phyloP scores from a whole-genome alignment of 176 grass and related monocot species.

The Avena atlantica region DNA sequence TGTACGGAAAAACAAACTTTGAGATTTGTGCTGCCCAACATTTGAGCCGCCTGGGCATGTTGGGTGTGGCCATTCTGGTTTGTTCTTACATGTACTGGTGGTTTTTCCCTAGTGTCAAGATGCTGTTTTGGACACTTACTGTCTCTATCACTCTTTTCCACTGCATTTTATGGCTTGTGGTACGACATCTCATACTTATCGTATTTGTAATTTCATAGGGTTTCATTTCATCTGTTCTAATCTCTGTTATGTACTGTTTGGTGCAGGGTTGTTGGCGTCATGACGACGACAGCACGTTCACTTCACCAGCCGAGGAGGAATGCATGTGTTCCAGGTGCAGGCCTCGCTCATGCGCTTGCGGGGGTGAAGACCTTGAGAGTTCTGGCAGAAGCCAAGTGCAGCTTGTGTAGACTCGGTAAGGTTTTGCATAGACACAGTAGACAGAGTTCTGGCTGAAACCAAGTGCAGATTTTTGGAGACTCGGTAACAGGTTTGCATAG shows the following conservation, averaged over 20 bases:
- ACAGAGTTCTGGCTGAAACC: no score
- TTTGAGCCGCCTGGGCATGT: not conserved
- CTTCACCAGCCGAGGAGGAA: not conserved
- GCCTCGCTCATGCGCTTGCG: not conserved
- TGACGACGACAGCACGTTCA: not conserved
- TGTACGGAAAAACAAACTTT: not conserved
- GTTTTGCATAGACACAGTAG: not conserved
- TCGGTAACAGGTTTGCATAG: not conserved
- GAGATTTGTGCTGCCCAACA: not conserved
- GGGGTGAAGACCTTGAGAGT: not conserved
- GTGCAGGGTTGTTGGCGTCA: not conserved
- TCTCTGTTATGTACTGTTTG: not conserved
- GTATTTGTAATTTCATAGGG: not conserved
- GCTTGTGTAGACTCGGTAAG: not conserved
- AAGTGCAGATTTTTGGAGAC: not conserved
- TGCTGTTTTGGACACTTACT: not conserved
- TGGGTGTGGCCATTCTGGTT: not conserved
- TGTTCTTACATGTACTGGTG: not conserved
- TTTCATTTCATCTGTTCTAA: not conserved
- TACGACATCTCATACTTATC: not conserved
- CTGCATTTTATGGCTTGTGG: not conserved
- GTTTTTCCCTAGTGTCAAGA: not conserved
- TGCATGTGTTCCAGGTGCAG: not conserved
- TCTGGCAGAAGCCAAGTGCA: not conserved
- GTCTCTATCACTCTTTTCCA: not conserved